Evolutionary conservation across 2,329 filamentous ascomycete species (phyloP).

Genomic region (Penicillium brasilianum): DNA sequence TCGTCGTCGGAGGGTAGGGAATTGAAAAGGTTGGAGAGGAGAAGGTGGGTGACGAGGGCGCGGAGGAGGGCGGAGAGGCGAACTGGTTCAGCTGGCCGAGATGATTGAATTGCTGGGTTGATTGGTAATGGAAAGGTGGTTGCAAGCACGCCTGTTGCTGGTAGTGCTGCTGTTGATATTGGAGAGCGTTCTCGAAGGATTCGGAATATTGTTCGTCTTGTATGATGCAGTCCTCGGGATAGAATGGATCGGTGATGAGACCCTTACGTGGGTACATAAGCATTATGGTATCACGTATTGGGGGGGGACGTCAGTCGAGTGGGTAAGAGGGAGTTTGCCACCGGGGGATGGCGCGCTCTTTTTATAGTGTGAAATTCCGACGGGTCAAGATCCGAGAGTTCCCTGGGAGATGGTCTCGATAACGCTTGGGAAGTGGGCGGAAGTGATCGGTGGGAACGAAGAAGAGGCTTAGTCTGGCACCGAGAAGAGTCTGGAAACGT

Average conservation of each 20-base stretch:
- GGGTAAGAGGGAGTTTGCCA: slow-evolving; percentile 35
- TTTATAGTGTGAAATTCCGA: slow-evolving; percentile 35
- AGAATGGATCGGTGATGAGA: slow-evolving; percentile 48
- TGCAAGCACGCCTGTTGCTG: slow-evolving; percentile 30
- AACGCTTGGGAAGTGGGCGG: slow-evolving; percentile 10
- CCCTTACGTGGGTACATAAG: slow-evolving; percentile 50
- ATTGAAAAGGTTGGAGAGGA: slow-evolving; percentile 39
- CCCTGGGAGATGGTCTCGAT: slow-evolving; percentile 25
- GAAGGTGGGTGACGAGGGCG: slow-evolving; percentile 41
- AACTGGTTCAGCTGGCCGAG: slow-evolving; percentile 27
- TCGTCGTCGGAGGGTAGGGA: slow-evolving; percentile 31
- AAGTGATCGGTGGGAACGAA: slow-evolving; percentile 14
- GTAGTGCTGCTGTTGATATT: slow-evolving; percentile 31
- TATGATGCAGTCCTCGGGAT: slow-evolving; percentile 42
- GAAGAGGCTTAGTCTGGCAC: background rate
- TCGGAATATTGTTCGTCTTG: slow-evolving; percentile 47
- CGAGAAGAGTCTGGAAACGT: slow-evolving; percentile 41
- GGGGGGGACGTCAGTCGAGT: slow-evolving; percentile 34
- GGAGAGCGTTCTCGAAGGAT: slow-evolving; percentile 34
- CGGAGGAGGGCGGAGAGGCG: slow-evolving; percentile 45
- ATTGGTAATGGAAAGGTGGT: slow-evolving; percentile 42
- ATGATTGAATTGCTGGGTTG: slow-evolving; percentile 7
- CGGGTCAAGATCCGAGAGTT: slow-evolving; percentile 36
- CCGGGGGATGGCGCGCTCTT: slow-evolving; percentile 34
- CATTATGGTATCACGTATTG: slow-evolving; percentile 42